Percentiles rank a stretch among this genome's conserved stretches.
phyloP scores from a whole-genome alignment of 1,284 basidiomycete genomes.

The Microbotryomycetes sp. region DNA sequence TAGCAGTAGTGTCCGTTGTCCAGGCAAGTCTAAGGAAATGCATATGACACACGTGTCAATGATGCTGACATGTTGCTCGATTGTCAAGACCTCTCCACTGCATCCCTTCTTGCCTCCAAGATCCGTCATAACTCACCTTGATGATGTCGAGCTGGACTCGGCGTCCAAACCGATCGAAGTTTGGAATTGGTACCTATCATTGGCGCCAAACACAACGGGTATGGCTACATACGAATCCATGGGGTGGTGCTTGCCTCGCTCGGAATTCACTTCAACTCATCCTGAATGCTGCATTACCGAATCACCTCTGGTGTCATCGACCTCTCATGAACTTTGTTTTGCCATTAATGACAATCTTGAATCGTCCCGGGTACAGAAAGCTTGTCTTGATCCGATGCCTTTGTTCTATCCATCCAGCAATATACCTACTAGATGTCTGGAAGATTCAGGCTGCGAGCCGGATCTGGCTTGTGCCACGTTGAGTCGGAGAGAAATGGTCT shows the following conservation, averaged over 20 bases:
- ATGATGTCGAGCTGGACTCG: conserved; percentile 30
- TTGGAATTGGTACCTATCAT: background rate
- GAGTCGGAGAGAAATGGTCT: background rate
- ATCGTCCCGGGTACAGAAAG: background rate
- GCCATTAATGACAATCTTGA: background rate
- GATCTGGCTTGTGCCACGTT: background rate
- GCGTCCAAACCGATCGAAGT: background rate
- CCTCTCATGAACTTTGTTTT: conserved; percentile 1
- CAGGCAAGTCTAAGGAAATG: background rate
- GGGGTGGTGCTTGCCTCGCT: conserved; percentile 18
- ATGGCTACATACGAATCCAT: conserved; percentile 1
- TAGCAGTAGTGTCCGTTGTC: background rate
- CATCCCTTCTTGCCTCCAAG: background rate
- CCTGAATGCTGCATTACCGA: background rate
- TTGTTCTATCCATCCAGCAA: background rate
- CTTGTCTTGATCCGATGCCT: background rate
- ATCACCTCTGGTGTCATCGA: background rate
- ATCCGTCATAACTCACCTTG: conserved; percentile 14
- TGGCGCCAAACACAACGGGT: background rate
- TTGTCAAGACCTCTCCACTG: background rate
- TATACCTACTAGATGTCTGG: background rate
- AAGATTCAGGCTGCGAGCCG: background rate
- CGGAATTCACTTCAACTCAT: background rate
- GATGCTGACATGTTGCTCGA: too few species aligned
- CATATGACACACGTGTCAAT: too few species aligned